Percentiles rank a stretch among this genome's conserved stretches.
These are phyloP conservation scores for Fusarium nygamai DNA, from an alignment of 2,329 filamentous ascomycete genomes.

Conservation along the genomic window DNA sequence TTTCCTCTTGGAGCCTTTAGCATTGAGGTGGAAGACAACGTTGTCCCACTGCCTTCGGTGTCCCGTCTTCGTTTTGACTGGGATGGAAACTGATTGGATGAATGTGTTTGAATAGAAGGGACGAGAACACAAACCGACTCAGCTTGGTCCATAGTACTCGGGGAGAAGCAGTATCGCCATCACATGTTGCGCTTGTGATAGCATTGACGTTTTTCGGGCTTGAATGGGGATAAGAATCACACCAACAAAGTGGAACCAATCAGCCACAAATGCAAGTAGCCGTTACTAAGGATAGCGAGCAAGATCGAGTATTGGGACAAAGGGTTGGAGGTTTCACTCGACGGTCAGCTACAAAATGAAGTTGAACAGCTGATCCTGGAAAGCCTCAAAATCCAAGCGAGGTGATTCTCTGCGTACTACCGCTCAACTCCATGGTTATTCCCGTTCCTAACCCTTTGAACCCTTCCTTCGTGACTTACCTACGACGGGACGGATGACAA, in stretches of 20 bases:
- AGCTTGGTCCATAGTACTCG: not conserved
- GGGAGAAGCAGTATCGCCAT: slow-evolving; percentile 9
- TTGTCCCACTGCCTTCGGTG: slow-evolving; percentile 29
- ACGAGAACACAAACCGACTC: slow-evolving; percentile 5
- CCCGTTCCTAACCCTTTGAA: not conserved
- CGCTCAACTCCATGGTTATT: not conserved
- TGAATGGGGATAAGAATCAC: not conserved
- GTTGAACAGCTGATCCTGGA: not conserved
- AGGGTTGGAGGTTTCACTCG: not conserved
- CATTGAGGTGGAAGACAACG: slow-evolving; percentile 18
- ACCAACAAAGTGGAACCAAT: slow-evolving; percentile 22
- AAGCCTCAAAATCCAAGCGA: slow-evolving; percentile 5
- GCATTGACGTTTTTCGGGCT: not conserved
- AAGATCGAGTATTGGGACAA: not conserved
- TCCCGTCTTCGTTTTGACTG: slow-evolving; percentile 9
- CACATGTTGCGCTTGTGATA: slow-evolving; percentile 6
- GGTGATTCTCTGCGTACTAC: not conserved
- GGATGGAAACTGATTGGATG: slow-evolving; percentile 15
- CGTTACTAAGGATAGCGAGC: not conserved
- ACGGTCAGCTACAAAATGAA: not conserved
- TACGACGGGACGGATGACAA: not conserved
- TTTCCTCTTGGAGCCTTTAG: slow-evolving; percentile 20
- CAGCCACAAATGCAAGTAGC: slow-evolving; percentile 23
- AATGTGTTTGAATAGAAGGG: slow-evolving; percentile 12
- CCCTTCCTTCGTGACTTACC: not conserved